A percentile compares a stretch with the other conserved stretches of the same genome.
phyloP scores from a whole-genome alignment of 371 early-diverging fungal species.

The Mucor circinelloides region DNA sequence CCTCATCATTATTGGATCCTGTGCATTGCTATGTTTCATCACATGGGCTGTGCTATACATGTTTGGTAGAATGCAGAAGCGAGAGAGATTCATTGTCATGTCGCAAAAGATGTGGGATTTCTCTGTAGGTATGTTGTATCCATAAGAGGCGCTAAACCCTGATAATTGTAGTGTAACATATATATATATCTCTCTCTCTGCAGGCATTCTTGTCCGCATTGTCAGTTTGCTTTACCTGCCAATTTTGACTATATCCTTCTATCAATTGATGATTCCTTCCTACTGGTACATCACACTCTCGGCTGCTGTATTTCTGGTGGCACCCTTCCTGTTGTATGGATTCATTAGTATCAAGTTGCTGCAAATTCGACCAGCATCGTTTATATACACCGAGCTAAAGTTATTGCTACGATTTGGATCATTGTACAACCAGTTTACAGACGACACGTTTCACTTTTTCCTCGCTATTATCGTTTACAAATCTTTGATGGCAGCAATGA shows the following conservation, averaged over 20 bases:
- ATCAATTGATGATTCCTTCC: constrained; percentile 47
- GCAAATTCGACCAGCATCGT: constrained; percentile 40
- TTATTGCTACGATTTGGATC: constrained; percentile 53
- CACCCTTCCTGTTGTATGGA: constrained; percentile 35
- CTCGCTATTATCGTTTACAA: constrained; percentile 40
- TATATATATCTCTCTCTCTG: neutral
- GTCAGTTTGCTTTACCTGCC: constrained; percentile 43
- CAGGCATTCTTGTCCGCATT: constrained; percentile 39
- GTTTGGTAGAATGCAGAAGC: neutral
- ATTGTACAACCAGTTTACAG: constrained; percentile 54
- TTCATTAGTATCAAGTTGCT: constrained; percentile 38
- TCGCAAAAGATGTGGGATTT: constrained; percentile 24
- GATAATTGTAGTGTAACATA: neutral
- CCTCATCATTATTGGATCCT: constrained; percentile 30
- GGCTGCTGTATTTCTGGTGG: constrained; percentile 37
- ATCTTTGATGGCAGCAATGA: constrained; percentile 39
- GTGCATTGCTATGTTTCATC: constrained; percentile 25
- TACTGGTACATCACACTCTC: constrained; percentile 30
- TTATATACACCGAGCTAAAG: constrained; percentile 49
- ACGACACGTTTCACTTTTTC: constrained; percentile 53
- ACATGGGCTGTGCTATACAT: constrained; percentile 9
- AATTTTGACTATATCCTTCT: constrained; percentile 35
- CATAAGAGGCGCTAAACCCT: neutral
- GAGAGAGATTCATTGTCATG: neutral
- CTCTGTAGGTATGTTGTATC: constrained; percentile 23